Evolutionary conservation across 163 green algal genomes (phyloP).

Genomic region (Chlorella variabilis): DNA sequence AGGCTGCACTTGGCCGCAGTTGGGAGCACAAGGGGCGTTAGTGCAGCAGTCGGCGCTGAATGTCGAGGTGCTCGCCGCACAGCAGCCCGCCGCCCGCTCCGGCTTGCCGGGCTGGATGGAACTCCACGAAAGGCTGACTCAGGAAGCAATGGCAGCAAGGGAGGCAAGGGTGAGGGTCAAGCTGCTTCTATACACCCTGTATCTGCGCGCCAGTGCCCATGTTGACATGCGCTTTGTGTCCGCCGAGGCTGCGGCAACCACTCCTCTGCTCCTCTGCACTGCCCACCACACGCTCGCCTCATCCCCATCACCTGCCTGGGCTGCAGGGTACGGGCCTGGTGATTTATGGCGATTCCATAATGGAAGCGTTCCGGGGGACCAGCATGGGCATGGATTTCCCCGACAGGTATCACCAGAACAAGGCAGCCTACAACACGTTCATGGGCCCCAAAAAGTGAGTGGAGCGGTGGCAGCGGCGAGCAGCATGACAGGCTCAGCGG

Average conservation of each 20-base stretch:
- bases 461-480: too few species aligned
- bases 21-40: too few species aligned
- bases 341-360: conserved; percentile 18
- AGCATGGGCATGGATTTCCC: not conserved
- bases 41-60: not conserved
- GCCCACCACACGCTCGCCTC: too few species aligned
- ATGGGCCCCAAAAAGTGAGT: too few species aligned
- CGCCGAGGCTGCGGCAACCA: too few species aligned
- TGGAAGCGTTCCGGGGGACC: conserved; percentile 11
- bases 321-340: conserved; percentile 9
- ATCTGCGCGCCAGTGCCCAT: too few species aligned
- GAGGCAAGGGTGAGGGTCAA: not conserved
- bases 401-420: not conserved
- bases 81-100: not conserved
- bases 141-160: not conserved
- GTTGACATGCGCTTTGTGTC: too few species aligned
- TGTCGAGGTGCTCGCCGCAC: not conserved
- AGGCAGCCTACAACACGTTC: not conserved
- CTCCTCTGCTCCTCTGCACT: not conserved
- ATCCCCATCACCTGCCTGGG: too few species aligned
- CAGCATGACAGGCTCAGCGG: too few species aligned
- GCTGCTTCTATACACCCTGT: too few species aligned
- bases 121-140: not conserved
- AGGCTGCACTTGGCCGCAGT: too few species aligned
- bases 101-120: conserved; percentile 8